Base-by-base conservation (phyloP, 2,329 filamentous ascomycete genomes). In the Ophiostoma ulmi region DNA sequence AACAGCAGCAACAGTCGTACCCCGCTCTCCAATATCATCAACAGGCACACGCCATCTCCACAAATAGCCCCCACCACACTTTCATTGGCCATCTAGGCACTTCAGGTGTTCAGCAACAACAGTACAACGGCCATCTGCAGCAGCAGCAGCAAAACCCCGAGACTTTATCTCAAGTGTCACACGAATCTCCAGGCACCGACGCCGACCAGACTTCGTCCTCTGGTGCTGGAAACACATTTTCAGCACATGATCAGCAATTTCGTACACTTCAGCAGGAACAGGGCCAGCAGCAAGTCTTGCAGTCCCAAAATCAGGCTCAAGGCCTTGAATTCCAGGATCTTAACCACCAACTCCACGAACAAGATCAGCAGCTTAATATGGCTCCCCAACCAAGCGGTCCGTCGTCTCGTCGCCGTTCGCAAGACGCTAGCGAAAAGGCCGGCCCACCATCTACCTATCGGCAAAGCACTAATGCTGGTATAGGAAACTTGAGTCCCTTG, bases 131-230 rank as follows among this genome's bases (percentile, higher is more conserved):
- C 31, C 65, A 39, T 36, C 35, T 67, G 52, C 55, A 64, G 31
- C 71, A 70, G 20, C 71, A 82, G 73, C 80, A 79, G 52, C 80
- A 80, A 70, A 88, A 87, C 75, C 79, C 86, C 38, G 87, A 90
- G 77, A 88, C 87, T 5, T 78, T 87, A 52, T 89, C 87, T 7
- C 87, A 89, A 77, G 77, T 87, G 74, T 90, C 88, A 76, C 83
- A 86, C 81, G 88, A 90, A 72, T 88, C 87, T 44, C 84, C 84
- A 48, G 77, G 83, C 22, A 80, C 81, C 61, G 86, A 88, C 73
- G 80, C 80, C 55, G 85, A 86, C 72, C 79, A 80, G 70, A 76
- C 75, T 44, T 80, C 78, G n/a, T 81, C 82, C 13, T 80, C 83
- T 36, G 79, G 72, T 8, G 41, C 69, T 1, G 58, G 55, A 3